A percentile compares a stretch with the other conserved stretches of the same genome.
Evolutionary conservation across 495 filamentous ascomycete species (phyloP).

Genomic region (Wilcoxina mikolae): DNA sequence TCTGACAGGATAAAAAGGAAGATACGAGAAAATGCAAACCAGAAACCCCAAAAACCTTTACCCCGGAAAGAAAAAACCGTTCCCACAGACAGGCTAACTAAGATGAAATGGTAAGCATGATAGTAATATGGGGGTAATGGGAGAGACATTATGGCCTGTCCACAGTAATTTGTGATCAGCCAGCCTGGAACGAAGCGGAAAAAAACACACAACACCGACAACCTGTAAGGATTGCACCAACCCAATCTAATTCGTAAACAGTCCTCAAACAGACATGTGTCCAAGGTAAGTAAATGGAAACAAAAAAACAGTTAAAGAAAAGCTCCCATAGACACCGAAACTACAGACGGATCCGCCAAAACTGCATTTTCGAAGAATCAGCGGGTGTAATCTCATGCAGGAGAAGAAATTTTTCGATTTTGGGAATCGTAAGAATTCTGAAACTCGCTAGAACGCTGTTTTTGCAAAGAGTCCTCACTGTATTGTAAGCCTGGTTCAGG

Average conservation of each 20-base stretch:
- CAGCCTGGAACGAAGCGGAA: too few species aligned
- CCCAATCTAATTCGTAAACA: background rate
- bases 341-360: background rate
- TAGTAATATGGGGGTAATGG: too few species aligned
- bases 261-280: background rate
- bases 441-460: background rate
- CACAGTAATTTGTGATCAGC: too few species aligned
- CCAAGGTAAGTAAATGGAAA: background rate
- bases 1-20: too few species aligned
- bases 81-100: too few species aligned
- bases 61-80: too few species aligned
- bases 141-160: too few species aligned
- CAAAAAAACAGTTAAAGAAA: background rate
- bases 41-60: too few species aligned
- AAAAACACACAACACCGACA: background rate
- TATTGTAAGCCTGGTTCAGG: constrained; percentile 16
- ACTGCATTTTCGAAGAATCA: too few species aligned
- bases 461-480: background rate
- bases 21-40: too few species aligned
- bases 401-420: background rate
- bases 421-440: background rate
- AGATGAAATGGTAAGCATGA: too few species aligned
- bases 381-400: background rate
- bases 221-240: background rate
- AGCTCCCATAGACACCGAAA: background rate